Evolutionary conservation across 2,329 filamentous ascomycete species (phyloP), one percentile per base, ranked within the genome.

Genomic region (Zopfia rhizophila): DNA sequence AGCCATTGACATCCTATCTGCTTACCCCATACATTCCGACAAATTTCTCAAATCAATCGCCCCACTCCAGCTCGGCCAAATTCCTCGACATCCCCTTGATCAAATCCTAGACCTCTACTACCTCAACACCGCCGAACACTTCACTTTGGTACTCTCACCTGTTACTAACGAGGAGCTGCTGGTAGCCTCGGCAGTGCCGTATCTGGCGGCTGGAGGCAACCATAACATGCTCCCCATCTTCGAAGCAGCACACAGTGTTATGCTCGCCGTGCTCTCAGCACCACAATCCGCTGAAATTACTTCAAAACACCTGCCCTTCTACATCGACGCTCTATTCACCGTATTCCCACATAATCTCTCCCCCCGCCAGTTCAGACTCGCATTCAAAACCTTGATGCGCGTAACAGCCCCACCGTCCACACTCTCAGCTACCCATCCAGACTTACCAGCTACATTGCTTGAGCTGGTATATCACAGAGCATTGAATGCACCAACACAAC

Each of bases 81-180:
- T 88, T 22, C 82, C 87, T 0, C 72, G 75, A 5, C 82, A 88
- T 53, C 84, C 87, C 4, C 75, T 91, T 2, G 83, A 90, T 56
- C 81, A 88, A 45, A 87, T 82, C 13, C 76, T 93, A n/a, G 89
- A 94, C 65, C 81, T 96, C 12, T 96, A 90, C 75, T 96, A 95
- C 72, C 82, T 97, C 52, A 94, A 95, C 64, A 83, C 87, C 0
- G 87, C 89, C 2, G 92, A 96, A 68, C 90, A 96, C 68, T 85
- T 96, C 49, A 86, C 90, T 0, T 77, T 91, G 7, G 75, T 84
- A 3, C 72, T 96, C 1, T 77, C 89, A 0, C 80, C 88, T 0
- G 74, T 80, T 3, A 80, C 83, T 3, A 90, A 86, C 60, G 89
- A 95, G 58, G 78, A 83, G 3, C 77, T 96, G 2, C 82, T 96